Evolutionary conservation across 768 basidiomycete species (phyloP), one percentile per base, ranked within the genome.

Genomic region (Xerocomus potaroensis): DNA sequence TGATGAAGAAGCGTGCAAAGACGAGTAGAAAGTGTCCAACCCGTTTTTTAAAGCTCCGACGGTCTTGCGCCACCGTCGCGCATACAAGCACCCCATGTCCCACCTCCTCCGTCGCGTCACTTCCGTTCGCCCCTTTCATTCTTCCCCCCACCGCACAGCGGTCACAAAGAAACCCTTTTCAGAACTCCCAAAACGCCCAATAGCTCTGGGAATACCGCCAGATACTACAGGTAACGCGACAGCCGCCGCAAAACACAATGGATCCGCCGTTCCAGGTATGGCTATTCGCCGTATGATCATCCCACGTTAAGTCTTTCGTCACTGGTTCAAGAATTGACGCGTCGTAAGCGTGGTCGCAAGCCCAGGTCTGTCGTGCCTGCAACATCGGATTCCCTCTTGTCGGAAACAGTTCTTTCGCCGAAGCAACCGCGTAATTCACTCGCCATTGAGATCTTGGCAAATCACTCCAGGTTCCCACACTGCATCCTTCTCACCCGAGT

Each of bases 401-500:
- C 42, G 29, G 45, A 44, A 19, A 29, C 38, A 31, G 11, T n/a
- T 22, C 15, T 22, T 16, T 22, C 40, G 9, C 44, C 31, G 27
- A 66, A 41, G 36, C 64, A 52, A 41, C 69, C 76, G 2, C 67
- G 62, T 32, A 80, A 73, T 21, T 66, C 74, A 38, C 75, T 95
- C 18, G 85, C 90, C 3, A 73, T 62, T 35, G 84, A 83, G 53
- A 84, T 97, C 26, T 72, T 79, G 51, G 66, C 76, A 21, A 91
- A 96, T 59, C 72, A 87, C 16, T 69, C 72, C 32, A 78, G 70
- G 38, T 96, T 91, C 60, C 87, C 94, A 18, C 87, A 93, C 56
- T 94, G 92, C 60, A 75, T 96, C 23, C 72, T 97, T 21, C 75
- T 98, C 15, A 97, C 93, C 8, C 80, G 91, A 43, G 92, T 97